phyloP scores from a whole-genome alignment of 305 asterid genomes.

The Coffea humblotiana region DNA sequence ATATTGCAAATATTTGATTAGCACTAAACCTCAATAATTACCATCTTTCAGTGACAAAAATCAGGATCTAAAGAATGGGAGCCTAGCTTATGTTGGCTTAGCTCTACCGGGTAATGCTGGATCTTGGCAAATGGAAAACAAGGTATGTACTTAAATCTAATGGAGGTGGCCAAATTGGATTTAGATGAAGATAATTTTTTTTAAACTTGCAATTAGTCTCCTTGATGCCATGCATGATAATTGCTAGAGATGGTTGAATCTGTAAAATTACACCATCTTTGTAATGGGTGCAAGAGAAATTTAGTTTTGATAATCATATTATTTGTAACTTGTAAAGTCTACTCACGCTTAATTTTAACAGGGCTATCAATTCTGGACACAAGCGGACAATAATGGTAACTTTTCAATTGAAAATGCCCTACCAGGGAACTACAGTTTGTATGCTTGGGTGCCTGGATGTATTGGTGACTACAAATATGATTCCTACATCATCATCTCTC shows the following conservation, averaged over 20 bases:
- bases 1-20: not conserved
- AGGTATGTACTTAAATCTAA: constrained; percentile 32
- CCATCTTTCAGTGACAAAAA: constrained; percentile 35
- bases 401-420: constrained; percentile 49
- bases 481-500: constrained; percentile 31
- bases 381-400: constrained; percentile 48
- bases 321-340: too few relatives aligned
- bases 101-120: constrained; percentile 75
- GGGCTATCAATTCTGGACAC: constrained; percentile 89
- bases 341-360: not conserved
- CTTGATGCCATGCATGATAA: too few relatives aligned
- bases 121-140: constrained; percentile 87
- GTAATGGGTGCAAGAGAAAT: too few relatives aligned
- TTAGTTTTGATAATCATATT: too few relatives aligned
- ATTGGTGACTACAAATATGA: constrained; percentile 63
- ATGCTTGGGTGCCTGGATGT: constrained; percentile 82
- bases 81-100: constrained; percentile 62
- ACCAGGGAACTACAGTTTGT: constrained; percentile 62
- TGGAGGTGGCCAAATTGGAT: too few relatives aligned
- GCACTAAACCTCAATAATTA: not conserved
- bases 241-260: too few relatives aligned
- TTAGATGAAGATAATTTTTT: too few relatives aligned
- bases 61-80: constrained; percentile 42
- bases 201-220: too few relatives aligned
- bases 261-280: too few relatives aligned